Evolutionary conservation across 2,329 filamentous ascomycete species (phyloP).

Genomic region (Albophoma yamanashiensis): DNA sequence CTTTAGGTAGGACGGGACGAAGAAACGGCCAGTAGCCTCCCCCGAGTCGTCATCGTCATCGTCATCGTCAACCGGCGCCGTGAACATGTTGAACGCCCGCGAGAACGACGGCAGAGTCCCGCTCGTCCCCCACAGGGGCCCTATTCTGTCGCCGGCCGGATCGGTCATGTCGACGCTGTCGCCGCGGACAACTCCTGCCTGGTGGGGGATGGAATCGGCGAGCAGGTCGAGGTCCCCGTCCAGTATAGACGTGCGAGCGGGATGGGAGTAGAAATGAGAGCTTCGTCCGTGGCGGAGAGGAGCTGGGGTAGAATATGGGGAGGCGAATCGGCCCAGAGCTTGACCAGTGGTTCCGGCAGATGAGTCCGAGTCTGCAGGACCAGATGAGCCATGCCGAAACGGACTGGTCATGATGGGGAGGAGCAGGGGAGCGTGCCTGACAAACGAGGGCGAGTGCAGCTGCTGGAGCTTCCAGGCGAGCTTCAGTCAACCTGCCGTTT

Average conservation of each 20-base stretch:
- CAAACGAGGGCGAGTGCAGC: slow-evolving; percentile 4
- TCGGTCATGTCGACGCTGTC: slow-evolving; percentile 19
- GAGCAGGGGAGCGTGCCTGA: slow-evolving; percentile 7
- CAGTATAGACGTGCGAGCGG: slow-evolving; percentile 30
- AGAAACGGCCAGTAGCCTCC: slow-evolving; percentile 42
- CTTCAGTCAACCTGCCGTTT: slow-evolving; percentile 10
- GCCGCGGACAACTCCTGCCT: slow-evolving; percentile 1
- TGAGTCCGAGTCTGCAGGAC: slow-evolving; percentile 12
- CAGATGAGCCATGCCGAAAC: slow-evolving; percentile 14
- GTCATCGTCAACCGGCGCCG: slow-evolving; percentile 20
- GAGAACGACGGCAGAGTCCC: slow-evolving; percentile 34
- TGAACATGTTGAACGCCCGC: slow-evolving; percentile 40
- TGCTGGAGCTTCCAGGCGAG: slow-evolving; percentile 8
- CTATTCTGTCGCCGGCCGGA: slow-evolving; percentile 17
- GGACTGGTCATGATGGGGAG: slow-evolving; percentile 8
- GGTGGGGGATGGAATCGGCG: slow-evolving; percentile 6
- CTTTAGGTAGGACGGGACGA: slow-evolving; percentile 74
- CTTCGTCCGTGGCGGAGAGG: slow-evolving; percentile 23
- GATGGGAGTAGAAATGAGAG: slow-evolving; percentile 31
- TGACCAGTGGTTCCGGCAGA: slow-evolving; percentile 7
- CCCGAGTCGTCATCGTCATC: slow-evolving; percentile 8
- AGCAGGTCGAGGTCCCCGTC: slow-evolving; percentile 32
- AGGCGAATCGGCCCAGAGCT: slow-evolving; percentile 3
- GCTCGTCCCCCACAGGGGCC: slow-evolving; percentile 11
- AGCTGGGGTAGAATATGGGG: slow-evolving; percentile 19